These are phyloP conservation scores for Orbilia javanica DNA, from an alignment of 2,329 filamentous ascomycete species.

Conservation along the genomic window DNA sequence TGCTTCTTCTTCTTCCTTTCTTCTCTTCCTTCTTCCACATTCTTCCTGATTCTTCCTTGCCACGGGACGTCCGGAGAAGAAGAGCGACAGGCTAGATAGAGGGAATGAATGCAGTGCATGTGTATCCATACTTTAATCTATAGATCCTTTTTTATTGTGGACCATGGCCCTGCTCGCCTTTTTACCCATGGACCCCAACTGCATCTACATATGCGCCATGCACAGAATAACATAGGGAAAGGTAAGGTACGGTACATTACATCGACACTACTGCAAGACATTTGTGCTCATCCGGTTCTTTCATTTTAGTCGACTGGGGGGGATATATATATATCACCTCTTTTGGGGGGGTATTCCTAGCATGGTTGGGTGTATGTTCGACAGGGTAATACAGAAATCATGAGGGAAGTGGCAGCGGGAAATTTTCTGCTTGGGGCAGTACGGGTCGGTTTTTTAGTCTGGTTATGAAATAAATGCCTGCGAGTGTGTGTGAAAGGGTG, in stretches of 20 bases:
- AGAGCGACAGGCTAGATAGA: not conserved
- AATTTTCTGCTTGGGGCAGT: slow-evolving; percentile 31
- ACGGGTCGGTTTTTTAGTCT: not conserved
- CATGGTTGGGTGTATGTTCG: not conserved
- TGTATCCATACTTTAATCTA: slow-evolving; percentile 38
- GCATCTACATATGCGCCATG: slow-evolving; percentile 51
- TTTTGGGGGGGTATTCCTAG: slow-evolving; percentile 35
- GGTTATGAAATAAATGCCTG: too few relatives aligned
- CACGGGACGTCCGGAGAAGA: not conserved
- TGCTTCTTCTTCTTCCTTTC: not conserved
- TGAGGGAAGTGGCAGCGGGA: slow-evolving; percentile 55
- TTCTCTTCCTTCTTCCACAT: not conserved
- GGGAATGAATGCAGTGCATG: slow-evolving; percentile 9
- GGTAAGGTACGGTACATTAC: slow-evolving; percentile 56
- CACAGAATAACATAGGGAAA: slow-evolving; percentile 41
- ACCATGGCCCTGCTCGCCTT: slow-evolving; percentile 36
- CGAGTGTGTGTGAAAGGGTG: not conserved
- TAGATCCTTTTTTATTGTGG: slow-evolving; percentile 7
- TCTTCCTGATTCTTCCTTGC: not conserved
- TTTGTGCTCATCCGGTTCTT: slow-evolving; percentile 44
- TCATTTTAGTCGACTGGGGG: slow-evolving; percentile 14
- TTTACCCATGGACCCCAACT: slow-evolving; percentile 32
- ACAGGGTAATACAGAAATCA: slow-evolving; percentile 56
- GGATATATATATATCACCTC: not conserved
- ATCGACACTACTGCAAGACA: slow-evolving; percentile 52